Conservation (phyloP, 768 basidiomycete genomes). For the Mrakia gelida region DNA sequence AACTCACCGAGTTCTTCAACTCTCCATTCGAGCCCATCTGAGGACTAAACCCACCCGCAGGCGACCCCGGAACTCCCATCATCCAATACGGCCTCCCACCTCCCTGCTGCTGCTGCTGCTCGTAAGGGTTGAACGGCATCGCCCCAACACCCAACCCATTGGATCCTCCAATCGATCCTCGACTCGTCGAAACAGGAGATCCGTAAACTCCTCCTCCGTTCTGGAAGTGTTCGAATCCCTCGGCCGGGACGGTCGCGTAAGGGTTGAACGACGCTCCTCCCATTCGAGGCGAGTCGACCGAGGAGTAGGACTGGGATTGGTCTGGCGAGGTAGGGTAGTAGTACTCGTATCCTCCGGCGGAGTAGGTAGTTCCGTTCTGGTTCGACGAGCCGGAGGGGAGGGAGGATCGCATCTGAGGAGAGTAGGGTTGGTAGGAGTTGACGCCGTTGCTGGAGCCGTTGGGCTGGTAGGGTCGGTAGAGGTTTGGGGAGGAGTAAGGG, state of each 20-base stretch:
- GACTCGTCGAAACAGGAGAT: not conserved
- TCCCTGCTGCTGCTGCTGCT: conserved; percentile 6
- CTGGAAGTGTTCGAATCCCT: not conserved
- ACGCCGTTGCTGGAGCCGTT: not conserved
- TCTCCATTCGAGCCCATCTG: not conserved
- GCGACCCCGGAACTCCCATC: conserved; percentile 1
- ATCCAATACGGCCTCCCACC: conserved; percentile 22
- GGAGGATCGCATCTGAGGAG: not conserved
- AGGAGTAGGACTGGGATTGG: conserved; percentile 5
- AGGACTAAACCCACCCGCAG: conserved; percentile 3
- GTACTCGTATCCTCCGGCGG: not conserved
- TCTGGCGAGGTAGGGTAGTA: conserved; percentile 8
- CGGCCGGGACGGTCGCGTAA: not conserved
- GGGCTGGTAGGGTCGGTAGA: not conserved
- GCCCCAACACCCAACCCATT: conserved; percentile 8
- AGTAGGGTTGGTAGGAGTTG: conserved; percentile 3
- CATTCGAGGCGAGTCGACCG: not conserved
- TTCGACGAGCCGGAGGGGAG: not conserved
- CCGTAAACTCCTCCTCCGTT: not conserved
- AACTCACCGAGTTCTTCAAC: conserved; percentile 9
- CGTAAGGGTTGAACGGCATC: conserved; percentile 12
- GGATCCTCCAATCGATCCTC: conserved; percentile 2
- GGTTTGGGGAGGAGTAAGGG: conserved; percentile 4
- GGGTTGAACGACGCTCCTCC: not conserved
- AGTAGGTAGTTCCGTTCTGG: not conserved